phyloP scores from a whole-genome alignment of 2,329 filamentous ascomycete species.

The Stachybotrys echinatus region DNA sequence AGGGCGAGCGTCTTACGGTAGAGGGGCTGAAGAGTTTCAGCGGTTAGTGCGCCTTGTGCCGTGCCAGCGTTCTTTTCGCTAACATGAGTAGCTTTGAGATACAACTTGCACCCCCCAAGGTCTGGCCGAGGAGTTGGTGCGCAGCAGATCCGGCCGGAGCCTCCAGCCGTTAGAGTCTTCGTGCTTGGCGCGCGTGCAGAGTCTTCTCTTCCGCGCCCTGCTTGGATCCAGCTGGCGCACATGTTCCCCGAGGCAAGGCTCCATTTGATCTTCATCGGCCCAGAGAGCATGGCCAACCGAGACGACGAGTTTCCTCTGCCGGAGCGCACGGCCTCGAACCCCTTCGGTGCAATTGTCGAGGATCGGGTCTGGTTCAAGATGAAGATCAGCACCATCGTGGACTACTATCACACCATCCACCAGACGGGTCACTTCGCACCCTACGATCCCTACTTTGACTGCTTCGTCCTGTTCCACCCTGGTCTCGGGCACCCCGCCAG shows the following conservation, averaged over 20 bases:
- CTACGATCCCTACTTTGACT: conserved; percentile 97
- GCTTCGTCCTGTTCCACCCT: conserved; percentile 94
- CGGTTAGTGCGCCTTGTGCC: conserved; percentile 50
- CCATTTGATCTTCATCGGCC: conserved; percentile 90
- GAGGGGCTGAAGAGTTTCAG: conserved; percentile 93
- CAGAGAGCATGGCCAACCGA: conserved; percentile 91
- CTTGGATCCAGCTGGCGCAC: conserved; percentile 91
- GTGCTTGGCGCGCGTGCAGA: conserved; percentile 94
- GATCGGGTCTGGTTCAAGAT: conserved; percentile 81
- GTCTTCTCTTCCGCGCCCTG: conserved; percentile 87
- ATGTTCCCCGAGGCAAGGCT: conserved; percentile 90
- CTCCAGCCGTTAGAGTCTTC: conserved; percentile 87
- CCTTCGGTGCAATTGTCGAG: conserved; percentile 90
- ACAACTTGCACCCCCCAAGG: conserved; percentile 84
- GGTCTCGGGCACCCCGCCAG: conserved; percentile 91
- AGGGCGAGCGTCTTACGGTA: conserved; percentile 68
- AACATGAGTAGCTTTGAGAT: conserved; percentile 65
- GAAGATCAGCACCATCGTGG: conserved; percentile 97
- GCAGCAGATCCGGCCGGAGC: conserved; percentile 74
- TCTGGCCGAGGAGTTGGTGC: conserved; percentile 69
- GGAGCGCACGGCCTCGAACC: conserved; percentile 76
- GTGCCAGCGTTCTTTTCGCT: background rate
- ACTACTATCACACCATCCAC: conserved; percentile 97
- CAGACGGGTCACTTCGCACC: conserved; percentile 85
- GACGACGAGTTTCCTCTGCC: conserved; percentile 91